Conservation (phyloP, 345 rosid species). For the Adansonia digitata region DNA sequence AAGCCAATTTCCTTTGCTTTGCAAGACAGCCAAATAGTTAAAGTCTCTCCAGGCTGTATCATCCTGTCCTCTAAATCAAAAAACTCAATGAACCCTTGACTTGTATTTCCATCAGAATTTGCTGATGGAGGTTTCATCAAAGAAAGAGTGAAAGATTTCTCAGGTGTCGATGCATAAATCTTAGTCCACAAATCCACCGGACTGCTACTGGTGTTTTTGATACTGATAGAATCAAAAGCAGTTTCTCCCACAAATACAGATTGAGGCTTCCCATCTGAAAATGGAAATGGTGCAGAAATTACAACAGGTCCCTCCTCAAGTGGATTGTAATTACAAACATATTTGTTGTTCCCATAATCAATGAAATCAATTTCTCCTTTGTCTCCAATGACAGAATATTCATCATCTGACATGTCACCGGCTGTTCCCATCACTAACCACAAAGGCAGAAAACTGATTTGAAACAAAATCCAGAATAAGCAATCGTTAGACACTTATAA, state of each 20-base stretch:
- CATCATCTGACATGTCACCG: conserved; percentile 55
- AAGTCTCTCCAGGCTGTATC: conserved; percentile 57
- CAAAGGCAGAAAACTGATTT: conserved; percentile 9
- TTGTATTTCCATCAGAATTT: conserved; percentile 15
- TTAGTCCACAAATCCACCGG: conserved; percentile 61
- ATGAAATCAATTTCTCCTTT: conserved; percentile 72
- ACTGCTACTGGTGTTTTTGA: conserved; percentile 50
- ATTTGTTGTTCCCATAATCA: conserved; percentile 58
- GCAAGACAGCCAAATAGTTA: conserved; percentile 75
- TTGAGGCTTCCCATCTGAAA: conserved; percentile 54
- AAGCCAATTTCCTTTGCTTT: conserved; percentile 64
- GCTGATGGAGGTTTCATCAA: conserved; percentile 55
- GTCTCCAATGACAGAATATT: conserved; percentile 61
- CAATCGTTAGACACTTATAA: background rate
- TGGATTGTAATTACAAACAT: conserved; percentile 42
- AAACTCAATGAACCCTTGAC: conserved; percentile 37
- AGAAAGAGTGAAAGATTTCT: conserved; percentile 56
- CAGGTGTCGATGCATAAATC: conserved; percentile 61
- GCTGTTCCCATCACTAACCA: conserved; percentile 38
- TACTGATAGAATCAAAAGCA: conserved; percentile 42
- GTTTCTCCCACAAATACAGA: conserved; percentile 54
- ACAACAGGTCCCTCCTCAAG: conserved; percentile 50
- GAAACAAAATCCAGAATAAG: background rate
- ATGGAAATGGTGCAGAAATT: conserved; percentile 69
- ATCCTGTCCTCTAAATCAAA: conserved; percentile 70